Evolutionary conservation across 2,329 filamentous ascomycete species (phyloP).

Genomic region (Aquanectria penicillioides): DNA sequence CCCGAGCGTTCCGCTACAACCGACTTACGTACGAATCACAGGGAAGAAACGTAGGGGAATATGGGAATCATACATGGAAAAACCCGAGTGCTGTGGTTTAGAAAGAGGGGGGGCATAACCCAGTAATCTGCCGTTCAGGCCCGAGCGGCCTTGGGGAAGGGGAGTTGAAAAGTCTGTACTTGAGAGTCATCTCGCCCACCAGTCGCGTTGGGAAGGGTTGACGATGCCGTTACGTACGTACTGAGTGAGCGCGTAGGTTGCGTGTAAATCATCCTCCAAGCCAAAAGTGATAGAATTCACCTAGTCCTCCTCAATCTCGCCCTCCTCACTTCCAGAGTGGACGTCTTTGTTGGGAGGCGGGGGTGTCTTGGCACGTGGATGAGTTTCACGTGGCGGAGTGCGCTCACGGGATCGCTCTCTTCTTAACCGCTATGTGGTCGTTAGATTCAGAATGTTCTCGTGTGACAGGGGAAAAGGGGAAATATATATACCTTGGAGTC

Average conservation of each 20-base stretch:
- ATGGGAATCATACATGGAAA: conserved; percentile 38
- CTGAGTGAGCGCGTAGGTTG: conserved; percentile 32
- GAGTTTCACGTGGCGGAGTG: conserved; percentile 66
- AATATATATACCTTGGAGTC: conserved; percentile 72
- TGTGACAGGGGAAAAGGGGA: not conserved
- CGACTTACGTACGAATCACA: conserved; percentile 32
- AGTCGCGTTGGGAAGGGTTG: conserved; percentile 33
- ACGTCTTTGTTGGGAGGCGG: conserved; percentile 61
- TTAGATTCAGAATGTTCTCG: conserved; percentile 38
- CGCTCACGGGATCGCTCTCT: conserved; percentile 69
- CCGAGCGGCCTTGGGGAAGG: conserved; percentile 14
- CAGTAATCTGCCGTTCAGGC: conserved; percentile 29
- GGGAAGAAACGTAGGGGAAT: conserved; percentile 27
- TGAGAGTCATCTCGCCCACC: conserved; percentile 43
- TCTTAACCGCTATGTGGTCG: conserved; percentile 61
- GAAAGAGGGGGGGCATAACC: not conserved
- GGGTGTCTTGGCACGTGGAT: conserved; percentile 67
- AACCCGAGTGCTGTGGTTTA: conserved; percentile 23
- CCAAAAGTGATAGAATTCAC: conserved; percentile 13
- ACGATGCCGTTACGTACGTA: conserved; percentile 44
- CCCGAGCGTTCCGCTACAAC: conserved; percentile 18
- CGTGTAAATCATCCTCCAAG: conserved; percentile 16
- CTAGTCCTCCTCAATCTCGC: conserved; percentile 87
- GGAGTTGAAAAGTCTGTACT: conserved; percentile 38
- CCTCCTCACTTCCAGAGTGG: conserved; percentile 87